Conservation (phyloP, 441 rosid genomes). For the Sinapis alba region DNA sequence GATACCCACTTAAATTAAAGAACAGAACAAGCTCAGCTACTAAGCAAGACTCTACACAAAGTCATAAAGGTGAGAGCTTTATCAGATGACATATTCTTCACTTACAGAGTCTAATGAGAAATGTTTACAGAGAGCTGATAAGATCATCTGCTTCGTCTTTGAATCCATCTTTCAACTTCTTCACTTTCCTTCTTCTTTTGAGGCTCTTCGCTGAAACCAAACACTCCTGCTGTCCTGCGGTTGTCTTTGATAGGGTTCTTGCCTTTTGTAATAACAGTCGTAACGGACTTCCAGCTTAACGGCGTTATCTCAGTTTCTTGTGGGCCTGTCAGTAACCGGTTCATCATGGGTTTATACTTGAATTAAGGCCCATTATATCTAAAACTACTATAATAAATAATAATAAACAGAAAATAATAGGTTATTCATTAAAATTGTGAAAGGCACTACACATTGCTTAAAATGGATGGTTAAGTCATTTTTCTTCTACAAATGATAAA, state of each 20-base stretch:
- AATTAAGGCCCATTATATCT: background rate
- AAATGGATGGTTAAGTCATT: no score
- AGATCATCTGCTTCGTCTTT: constrained; percentile 50
- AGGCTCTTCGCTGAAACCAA: constrained; percentile 1
- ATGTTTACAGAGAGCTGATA: constrained; percentile 60
- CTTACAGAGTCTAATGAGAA: constrained; percentile 63
- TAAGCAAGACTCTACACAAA: background rate
- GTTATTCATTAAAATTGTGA: no score
- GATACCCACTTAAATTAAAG: no score
- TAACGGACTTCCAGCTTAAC: constrained; percentile 28
- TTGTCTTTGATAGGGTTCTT: constrained; percentile 37
- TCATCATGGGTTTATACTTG: background rate
- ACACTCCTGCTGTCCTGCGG: constrained; percentile 13
- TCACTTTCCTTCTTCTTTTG: background rate
- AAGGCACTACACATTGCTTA: no score
- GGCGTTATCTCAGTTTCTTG: constrained; percentile 25
- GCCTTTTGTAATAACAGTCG: constrained; percentile 4
- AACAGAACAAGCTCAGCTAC: no score
- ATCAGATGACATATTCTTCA: background rate
- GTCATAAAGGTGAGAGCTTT: background rate
- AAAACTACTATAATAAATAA: background rate
- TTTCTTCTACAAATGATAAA: no score
- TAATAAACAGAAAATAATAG: no score
- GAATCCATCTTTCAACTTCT: constrained; percentile 21
- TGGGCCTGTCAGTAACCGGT: background rate